Conservation (phyloP, 2,329 filamentous ascomycete species). For the Penicillium sp. region DNA sequence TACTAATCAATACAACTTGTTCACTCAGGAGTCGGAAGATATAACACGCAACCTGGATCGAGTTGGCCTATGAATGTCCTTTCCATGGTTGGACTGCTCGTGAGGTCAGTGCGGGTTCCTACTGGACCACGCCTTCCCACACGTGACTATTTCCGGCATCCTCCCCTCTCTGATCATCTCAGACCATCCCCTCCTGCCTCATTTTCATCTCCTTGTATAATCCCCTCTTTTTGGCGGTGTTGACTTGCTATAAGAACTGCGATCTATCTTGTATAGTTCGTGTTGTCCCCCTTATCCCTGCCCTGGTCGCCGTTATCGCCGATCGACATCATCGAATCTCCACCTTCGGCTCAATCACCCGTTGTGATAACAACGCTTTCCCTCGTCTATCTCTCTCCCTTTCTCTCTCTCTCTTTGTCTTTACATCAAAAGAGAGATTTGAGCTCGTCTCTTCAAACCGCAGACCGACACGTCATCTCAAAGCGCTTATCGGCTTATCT, state of each 20-base stretch:
- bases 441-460: not conserved
- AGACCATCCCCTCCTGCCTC: slow-evolving; percentile 12
- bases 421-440: not conserved
- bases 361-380: not conserved
- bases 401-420: not conserved
- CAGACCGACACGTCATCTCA: slow-evolving; percentile 6
- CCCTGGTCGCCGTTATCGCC: slow-evolving; percentile 40
- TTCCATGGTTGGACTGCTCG: slow-evolving; percentile 24
- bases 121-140: slow-evolving; percentile 37
- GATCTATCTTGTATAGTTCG: slow-evolving; percentile 18
- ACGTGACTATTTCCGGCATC: slow-evolving; percentile 40
- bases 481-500: slow-evolving; percentile 8
- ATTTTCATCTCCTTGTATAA: slow-evolving; percentile 15
- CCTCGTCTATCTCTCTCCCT: not conserved
- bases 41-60: slow-evolving; percentile 28
- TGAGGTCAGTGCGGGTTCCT: slow-evolving; percentile 43
- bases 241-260: not conserved
- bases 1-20: slow-evolving; percentile 37
- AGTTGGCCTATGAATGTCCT: slow-evolving; percentile 26
- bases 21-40: slow-evolving; percentile 33
- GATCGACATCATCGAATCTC: slow-evolving; percentile 35
- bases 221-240: slow-evolving; percentile 40
- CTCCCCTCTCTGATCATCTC: slow-evolving; percentile 5
- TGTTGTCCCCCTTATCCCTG: slow-evolving; percentile 16
- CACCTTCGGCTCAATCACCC: slow-evolving; percentile 12